Conservation (phyloP, 2,329 filamentous ascomycete species). For the Neopestalotiopsis sp. region DNA sequence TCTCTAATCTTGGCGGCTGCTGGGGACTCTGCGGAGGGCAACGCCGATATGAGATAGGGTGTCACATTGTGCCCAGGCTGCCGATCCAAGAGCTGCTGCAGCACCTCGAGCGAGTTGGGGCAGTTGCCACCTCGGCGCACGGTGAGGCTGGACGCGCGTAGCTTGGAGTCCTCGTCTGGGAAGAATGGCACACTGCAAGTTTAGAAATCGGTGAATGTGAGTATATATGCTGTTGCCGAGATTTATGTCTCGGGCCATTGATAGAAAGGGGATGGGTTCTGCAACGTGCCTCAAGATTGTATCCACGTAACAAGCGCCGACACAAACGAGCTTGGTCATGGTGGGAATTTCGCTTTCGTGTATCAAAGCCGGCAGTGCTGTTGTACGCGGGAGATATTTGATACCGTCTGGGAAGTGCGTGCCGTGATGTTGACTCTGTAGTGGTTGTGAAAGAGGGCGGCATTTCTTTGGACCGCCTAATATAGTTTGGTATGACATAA, state of each 20-base stretch:
- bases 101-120: conserved; percentile 73
- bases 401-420: not conserved
- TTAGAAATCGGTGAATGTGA: not conserved
- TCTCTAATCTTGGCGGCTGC: conserved; percentile 57
- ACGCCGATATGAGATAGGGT: conserved; percentile 53
- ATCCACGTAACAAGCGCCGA: conserved; percentile 74
- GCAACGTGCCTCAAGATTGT: conserved; percentile 67
- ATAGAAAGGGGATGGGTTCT: no score
- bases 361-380: not conserved
- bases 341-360: not conserved
- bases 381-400: not conserved
- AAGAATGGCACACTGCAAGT: conserved; percentile 65
- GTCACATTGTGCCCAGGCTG: conserved; percentile 31
- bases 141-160: conserved; percentile 65
- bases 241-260: no score
- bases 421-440: not conserved
- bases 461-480: not conserved
- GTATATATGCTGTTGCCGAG: not conserved
- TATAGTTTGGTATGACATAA: conserved; percentile 3
- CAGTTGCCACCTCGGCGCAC: conserved; percentile 75
- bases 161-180: conserved; percentile 74
- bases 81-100: conserved; percentile 62
- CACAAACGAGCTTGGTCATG: conserved; percentile 65
- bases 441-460: not conserved
- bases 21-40: conserved; percentile 59